Percentiles rank a stretch among this genome's conserved stretches.
phyloP scores from a whole-genome alignment of 805 yeast species.

The Kuraishia ogatae region DNA sequence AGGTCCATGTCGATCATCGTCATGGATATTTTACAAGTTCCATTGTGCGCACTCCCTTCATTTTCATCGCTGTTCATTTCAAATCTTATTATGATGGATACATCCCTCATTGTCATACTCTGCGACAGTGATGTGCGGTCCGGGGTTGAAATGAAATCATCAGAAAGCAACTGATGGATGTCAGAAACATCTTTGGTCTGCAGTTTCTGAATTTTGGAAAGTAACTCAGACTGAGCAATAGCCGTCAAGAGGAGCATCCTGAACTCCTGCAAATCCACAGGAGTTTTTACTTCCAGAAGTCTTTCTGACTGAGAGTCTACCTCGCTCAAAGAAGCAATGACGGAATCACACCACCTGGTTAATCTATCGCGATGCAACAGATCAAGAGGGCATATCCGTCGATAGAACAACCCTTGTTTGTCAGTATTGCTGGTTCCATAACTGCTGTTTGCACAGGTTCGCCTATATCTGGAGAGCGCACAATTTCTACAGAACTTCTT shows the following conservation, averaged over 20 bases:
- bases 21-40: background rate
- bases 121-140: conserved; percentile 31
- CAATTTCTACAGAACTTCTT: conserved; percentile 37
- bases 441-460: too few relatives aligned
- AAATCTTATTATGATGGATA: conserved; percentile 34
- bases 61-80: conserved; percentile 10
- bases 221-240: background rate
- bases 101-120: conserved; percentile 46
- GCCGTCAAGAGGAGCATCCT: background rate
- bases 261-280: background rate
- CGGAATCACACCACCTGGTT: conserved; percentile 25
- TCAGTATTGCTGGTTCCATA: too few relatives aligned
- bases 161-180: conserved; percentile 19
- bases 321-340: conserved; percentile 11
- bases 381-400: conserved; percentile 27
- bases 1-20: conserved; percentile 40
- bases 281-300: background rate
- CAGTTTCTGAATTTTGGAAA: conserved; percentile 16
- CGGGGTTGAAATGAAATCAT: conserved; percentile 25
- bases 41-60: background rate
- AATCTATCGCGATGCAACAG: conserved; percentile 23
- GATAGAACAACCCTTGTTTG: conserved; percentile 13
- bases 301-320: conserved; percentile 8
- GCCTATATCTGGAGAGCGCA: conserved; percentile 24
- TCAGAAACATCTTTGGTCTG: conserved; percentile 25